Evolutionary conservation across 192 early-diverging fungal species (phyloP).

Genomic region (Umbelopsis isabellina): DNA sequence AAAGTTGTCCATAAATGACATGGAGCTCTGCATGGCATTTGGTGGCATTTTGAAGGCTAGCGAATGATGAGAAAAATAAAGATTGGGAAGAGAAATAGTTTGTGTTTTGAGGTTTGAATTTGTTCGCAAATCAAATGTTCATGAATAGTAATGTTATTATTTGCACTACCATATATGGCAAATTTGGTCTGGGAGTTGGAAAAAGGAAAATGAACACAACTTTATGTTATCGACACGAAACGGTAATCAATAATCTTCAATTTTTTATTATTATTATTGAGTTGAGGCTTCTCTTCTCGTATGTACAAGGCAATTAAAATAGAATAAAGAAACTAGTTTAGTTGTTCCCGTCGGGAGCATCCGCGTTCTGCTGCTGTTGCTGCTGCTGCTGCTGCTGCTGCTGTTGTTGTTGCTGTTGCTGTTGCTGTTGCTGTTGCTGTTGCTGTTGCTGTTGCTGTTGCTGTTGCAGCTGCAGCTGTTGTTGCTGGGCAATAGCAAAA

Average conservation of each 20-base stretch:
- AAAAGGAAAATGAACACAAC: constrained; percentile 16
- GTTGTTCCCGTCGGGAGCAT: constrained; percentile 2
- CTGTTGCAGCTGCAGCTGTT: constrained; percentile 5
- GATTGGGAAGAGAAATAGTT: neutral
- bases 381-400: constrained; percentile 3
- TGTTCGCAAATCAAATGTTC: neutral
- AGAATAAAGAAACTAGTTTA: neutral
- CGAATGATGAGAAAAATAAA: neutral
- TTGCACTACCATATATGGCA: constrained; percentile 8
- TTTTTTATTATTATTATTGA: no score
- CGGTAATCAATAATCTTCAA: neutral
- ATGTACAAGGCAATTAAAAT: constrained; percentile 12
- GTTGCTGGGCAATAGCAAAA: constrained; percentile 7
- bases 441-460: constrained; percentile 1
- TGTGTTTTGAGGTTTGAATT: no score
- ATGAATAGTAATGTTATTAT: constrained; percentile 7
- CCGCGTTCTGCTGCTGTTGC: constrained; percentile 13
- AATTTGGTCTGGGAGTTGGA: neutral
- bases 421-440: constrained; percentile 1
- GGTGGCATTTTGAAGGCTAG: neutral
- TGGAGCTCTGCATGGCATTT: neutral
- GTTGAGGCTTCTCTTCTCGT: neutral
- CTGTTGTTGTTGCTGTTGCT: constrained; percentile 7
- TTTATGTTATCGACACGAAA: constrained; percentile 7
- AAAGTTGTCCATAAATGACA: constrained; percentile 13